Evolutionary conservation across 441 rosid genomes (phyloP), one percentile per base, ranked within the genome.

Genomic region (Francoa sonchifolia): DNA sequence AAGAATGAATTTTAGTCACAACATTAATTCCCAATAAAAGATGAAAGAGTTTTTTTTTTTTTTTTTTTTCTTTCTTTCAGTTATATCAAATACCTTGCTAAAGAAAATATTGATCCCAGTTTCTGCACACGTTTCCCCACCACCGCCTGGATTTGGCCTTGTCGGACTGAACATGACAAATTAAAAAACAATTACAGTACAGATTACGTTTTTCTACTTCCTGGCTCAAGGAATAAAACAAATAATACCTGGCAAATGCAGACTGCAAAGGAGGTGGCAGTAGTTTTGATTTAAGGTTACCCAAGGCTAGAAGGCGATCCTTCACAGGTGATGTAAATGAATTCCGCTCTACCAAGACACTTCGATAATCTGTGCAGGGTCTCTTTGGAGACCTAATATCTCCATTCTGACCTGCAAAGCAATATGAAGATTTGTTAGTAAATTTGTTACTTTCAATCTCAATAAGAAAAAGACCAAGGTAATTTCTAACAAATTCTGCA

Each of bases 91-190:
- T 62, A 86, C 96, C 92, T 92, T 92, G 60, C 77, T 61, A 65
- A 92, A 80, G 69, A 81, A 86, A 52, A 92, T 68, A 61, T 63
- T 81, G 57, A 86, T 81, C 47, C 86, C 99, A 40, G 99, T 83
- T 70, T 92, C 99, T n/a, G 99, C 99, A 50, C 90, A 86, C 43
- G 99, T 92, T 81, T 86, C 99, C 50, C 96, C 99, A 44, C 85
- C 87, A 13, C 94, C 84, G 55, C 88, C 86, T n/a, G 96, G 99
- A 65, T 62, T 77, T 48, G 92, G 99, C 33, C 89, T 77, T 19
- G 88, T 83, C 30, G 99, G 99, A 69, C 99, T 92, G 74, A 53
- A 56, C 16, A 55, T 15, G 65, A 18, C 14, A 52, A 31, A 18
- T 8, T 27, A 40, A 44, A 22, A 51, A 25, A 42, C 33, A 6